Conservation (phyloP, 768 basidiomycete species). For the Lyophyllum shimeji region DNA sequence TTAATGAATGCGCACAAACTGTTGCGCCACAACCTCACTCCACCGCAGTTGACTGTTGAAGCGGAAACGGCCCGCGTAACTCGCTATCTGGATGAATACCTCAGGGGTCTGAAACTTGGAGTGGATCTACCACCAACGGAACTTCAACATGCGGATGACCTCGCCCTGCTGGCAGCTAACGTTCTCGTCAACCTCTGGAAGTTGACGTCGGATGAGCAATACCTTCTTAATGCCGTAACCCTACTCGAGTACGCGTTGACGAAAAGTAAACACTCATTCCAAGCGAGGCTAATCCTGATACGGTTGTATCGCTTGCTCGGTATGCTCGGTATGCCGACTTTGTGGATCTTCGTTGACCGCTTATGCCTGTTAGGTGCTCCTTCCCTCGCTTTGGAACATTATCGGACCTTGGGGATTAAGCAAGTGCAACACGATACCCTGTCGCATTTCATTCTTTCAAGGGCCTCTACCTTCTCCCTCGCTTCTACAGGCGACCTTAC, state of each 20-base stretch:
- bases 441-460: constrained; percentile 77
- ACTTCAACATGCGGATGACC: constrained; percentile 85
- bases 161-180: constrained; percentile 73
- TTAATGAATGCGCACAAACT: constrained; percentile 78
- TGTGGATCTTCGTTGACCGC: neutral
- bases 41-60: constrained; percentile 52
- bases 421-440: constrained; percentile 89
- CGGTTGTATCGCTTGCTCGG: constrained; percentile 83
- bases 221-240: constrained; percentile 63
- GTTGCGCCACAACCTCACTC: constrained; percentile 55
- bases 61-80: constrained; percentile 52
- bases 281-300: constrained; percentile 73
- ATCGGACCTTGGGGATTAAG: constrained; percentile 74
- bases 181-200: constrained; percentile 65
- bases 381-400: constrained; percentile 74
- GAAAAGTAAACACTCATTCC: constrained; percentile 78
- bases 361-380: constrained; percentile 58
- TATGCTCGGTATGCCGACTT: constrained; percentile 26
- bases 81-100: constrained; percentile 59
- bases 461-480: constrained; percentile 77
- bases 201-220: constrained; percentile 48
- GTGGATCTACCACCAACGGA: constrained; percentile 68
- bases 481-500: constrained; percentile 77
- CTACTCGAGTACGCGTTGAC: constrained; percentile 71
- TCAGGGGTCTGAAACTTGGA: constrained; percentile 68